Percentiles rank a stretch among this genome's conserved stretches.
These are phyloP conservation scores for Beta corolliflora DNA, from an alignment of 179 eudicot species.

Conservation along the genomic window DNA sequence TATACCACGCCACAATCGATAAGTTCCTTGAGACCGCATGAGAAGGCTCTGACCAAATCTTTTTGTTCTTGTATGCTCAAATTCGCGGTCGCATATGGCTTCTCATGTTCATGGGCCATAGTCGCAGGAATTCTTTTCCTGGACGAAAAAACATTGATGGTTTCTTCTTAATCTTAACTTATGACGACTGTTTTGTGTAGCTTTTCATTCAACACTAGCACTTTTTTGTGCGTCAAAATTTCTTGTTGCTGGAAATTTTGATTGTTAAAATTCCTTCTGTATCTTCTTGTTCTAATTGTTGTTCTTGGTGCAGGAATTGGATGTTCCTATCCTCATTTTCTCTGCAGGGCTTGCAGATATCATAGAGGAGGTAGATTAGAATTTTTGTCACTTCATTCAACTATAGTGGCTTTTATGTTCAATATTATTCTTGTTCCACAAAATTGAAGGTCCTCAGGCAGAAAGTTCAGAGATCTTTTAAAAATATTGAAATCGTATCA, in stretches of 20 bases:
- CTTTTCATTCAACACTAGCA: neutral
- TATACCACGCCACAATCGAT: neutral
- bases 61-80: neutral
- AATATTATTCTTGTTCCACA: conserved; percentile 14
- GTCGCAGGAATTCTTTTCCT: neutral
- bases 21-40: neutral
- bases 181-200: neutral
- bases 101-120: neutral
- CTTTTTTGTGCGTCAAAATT: neutral
- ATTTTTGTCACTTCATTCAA: neutral
- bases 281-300: conserved; percentile 12
- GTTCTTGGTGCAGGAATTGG: conserved; percentile 54
- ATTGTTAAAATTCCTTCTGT: neutral
- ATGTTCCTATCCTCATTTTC: conserved; percentile 84
- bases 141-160: neutral
- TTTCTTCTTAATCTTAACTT: neutral
- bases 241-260: neutral
- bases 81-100: neutral
- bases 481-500: conserved; percentile 78
- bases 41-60: neutral
- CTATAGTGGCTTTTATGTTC: neutral
- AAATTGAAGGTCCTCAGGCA: conserved; percentile 73
- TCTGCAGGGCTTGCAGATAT: conserved; percentile 97
- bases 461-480: conserved; percentile 71
- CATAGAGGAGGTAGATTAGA: conserved; percentile 70